These are phyloP conservation scores for Aspergillus spinulosporus DNA, from an alignment of 2,329 filamentous ascomycete genomes.

Conservation along the genomic window DNA sequence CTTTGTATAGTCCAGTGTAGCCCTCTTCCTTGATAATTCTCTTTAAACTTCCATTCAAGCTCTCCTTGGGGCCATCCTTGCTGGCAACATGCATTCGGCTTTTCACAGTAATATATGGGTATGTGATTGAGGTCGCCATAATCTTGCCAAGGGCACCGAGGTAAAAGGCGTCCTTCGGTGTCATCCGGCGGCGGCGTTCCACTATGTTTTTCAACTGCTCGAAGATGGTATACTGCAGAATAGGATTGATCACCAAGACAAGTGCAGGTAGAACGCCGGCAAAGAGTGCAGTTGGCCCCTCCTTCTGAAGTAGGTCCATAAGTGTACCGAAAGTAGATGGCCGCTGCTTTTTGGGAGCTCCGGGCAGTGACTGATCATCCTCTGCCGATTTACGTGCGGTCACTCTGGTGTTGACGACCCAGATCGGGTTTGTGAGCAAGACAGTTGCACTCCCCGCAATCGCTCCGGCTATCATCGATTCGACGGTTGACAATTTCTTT, in stretches of 20 bases:
- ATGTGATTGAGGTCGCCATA: constrained; percentile 88
- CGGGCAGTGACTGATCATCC: constrained; percentile 45
- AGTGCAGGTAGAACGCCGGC: constrained; percentile 89
- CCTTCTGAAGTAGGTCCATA: constrained; percentile 74
- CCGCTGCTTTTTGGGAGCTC: constrained; percentile 55
- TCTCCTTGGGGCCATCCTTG: constrained; percentile 73
- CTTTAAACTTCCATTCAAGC: constrained; percentile 73
- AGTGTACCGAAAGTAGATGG: constrained; percentile 76
- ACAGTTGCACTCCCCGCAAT: constrained; percentile 93
- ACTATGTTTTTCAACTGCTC: constrained; percentile 94
- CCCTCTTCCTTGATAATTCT: constrained; percentile 85
- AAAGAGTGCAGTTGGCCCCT: constrained; percentile 83
- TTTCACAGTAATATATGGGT: constrained; percentile 99
- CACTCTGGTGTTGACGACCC: constrained; percentile 98
- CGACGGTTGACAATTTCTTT: constrained; percentile 82
- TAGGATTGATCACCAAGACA: constrained; percentile 95
- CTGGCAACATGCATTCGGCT: constrained; percentile 92
- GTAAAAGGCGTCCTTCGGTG: constrained; percentile 83
- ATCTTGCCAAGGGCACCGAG: constrained; percentile 92
- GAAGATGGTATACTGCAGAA: constrained; percentile 97
- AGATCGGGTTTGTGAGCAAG: constrained; percentile 96
- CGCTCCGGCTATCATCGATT: constrained; percentile 93
- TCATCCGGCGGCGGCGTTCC: constrained; percentile 75
- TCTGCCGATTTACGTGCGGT: constrained; percentile 75
- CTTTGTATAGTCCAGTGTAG: constrained; percentile 89